phyloP scores from a whole-genome alignment of 257 asterid species.

The Nicotiana obtusifolia region DNA sequence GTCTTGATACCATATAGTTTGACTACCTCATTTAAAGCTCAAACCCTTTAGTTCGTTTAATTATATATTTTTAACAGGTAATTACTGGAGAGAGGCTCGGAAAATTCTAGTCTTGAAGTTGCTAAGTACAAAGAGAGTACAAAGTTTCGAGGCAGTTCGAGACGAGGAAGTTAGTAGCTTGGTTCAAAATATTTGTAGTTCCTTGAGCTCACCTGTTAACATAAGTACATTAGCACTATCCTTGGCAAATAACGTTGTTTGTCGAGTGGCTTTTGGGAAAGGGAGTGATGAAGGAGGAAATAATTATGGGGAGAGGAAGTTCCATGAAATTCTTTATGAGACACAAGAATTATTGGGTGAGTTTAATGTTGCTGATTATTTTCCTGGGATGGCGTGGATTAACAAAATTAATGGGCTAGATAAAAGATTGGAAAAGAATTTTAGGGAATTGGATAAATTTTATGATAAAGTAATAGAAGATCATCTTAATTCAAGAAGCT shows the following conservation, averaged over 20 bases:
- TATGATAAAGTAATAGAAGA: constrained; percentile 26
- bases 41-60: neutral
- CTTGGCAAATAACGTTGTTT: constrained; percentile 26
- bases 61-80: neutral
- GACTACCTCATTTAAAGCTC: too few relatives aligned
- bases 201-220: constrained; percentile 10
- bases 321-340: constrained; percentile 21
- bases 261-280: constrained; percentile 43
- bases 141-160: constrained; percentile 26
- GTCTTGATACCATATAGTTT: too few relatives aligned
- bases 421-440: constrained; percentile 13
- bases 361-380: constrained; percentile 29
- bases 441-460: constrained; percentile 21
- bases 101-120: constrained; percentile 25
- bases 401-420: constrained; percentile 36
- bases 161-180: constrained; percentile 23
- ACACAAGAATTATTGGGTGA: constrained; percentile 17
- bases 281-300: neutral
- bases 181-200: constrained; percentile 7
- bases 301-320: neutral
- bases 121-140: constrained; percentile 26
- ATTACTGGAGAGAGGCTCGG: constrained; percentile 9
- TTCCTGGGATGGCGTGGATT: constrained; percentile 36
- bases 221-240: constrained; percentile 21
- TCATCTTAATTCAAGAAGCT: constrained; percentile 16